Percentiles rank a stretch among this genome's conserved stretches.
Conservation (phyloP, 306 rosid genomes). For the Cicer chorassanicum region DNA sequence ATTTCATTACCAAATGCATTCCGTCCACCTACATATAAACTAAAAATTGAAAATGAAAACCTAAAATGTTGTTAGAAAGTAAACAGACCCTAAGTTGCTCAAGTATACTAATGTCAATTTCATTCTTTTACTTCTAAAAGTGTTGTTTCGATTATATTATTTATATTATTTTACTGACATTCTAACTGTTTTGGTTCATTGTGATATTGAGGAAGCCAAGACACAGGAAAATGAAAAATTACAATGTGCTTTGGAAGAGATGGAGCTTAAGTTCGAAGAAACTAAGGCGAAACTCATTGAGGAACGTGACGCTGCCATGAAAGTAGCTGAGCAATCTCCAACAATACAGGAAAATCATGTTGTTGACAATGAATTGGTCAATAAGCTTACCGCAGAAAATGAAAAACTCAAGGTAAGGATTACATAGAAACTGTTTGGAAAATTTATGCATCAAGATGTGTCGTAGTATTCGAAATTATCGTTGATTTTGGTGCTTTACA, state of each 20-base stretch:
- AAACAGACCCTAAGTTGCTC: background rate
- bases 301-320: conserved; percentile 63
- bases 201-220: conserved; percentile 73
- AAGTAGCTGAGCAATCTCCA: conserved; percentile 50
- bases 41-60: too few relatives aligned
- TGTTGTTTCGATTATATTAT: background rate
- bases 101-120: background rate
- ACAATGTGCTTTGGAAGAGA: conserved; percentile 69
- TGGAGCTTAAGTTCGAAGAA: conserved; percentile 46
- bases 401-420: conserved; percentile 48
- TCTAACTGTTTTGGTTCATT: conserved; percentile 42
- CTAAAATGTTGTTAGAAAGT: too few relatives aligned
- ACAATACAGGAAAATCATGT: conserved; percentile 52
- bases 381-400: conserved; percentile 44
- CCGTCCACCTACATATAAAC: too few relatives aligned
- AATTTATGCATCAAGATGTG: background rate
- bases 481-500: conserved; percentile 28
- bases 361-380: conserved; percentile 32
- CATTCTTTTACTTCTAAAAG: background rate
- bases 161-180: conserved; percentile 36
- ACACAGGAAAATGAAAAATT: conserved; percentile 70
- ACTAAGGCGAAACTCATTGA: conserved; percentile 55
- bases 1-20: too few relatives aligned
- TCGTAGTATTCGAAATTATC: conserved; percentile 7
- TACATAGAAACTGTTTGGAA: background rate